Conservation (phyloP, 495 filamentous ascomycete genomes). For the Xylaria longipes region DNA sequence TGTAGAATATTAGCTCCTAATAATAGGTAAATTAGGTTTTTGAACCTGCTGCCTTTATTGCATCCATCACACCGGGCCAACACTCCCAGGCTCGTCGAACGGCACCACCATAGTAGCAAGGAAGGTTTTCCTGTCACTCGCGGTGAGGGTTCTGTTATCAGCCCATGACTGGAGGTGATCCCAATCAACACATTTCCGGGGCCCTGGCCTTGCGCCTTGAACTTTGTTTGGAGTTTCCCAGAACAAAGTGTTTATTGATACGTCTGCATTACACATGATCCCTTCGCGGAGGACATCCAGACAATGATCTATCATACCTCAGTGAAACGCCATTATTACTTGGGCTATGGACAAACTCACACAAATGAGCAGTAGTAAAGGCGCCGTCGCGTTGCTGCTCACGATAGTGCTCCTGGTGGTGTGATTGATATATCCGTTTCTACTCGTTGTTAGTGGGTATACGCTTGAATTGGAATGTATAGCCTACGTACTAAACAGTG, state of each 20-base stretch:
- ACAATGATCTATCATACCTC: neutral
- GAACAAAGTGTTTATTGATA: neutral
- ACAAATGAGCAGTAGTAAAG: neutral
- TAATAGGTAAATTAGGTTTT: too few relatives aligned
- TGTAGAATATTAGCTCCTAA: too few relatives aligned
- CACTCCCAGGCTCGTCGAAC: neutral
- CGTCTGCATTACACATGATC: constrained; percentile 2
- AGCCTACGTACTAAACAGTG: neutral
- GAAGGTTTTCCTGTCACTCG: neutral
- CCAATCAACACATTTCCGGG: constrained; percentile 1
- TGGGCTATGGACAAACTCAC: neutral
- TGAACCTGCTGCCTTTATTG: too few relatives aligned
- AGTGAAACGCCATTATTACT: neutral
- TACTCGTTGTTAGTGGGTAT: neutral
- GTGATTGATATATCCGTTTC: neutral
- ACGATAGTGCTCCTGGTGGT: neutral
- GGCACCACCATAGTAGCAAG: neutral
- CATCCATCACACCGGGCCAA: too few relatives aligned
- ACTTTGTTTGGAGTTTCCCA: neutral
- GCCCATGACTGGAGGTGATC: neutral
- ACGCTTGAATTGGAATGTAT: neutral
- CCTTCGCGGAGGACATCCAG: constrained; percentile 2
- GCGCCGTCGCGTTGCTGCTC: neutral
- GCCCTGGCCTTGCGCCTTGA: neutral
- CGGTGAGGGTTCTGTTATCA: neutral